phyloP scores from a whole-genome alignment of 257 asterid species.

The Nicotiana noctiflora region DNA sequence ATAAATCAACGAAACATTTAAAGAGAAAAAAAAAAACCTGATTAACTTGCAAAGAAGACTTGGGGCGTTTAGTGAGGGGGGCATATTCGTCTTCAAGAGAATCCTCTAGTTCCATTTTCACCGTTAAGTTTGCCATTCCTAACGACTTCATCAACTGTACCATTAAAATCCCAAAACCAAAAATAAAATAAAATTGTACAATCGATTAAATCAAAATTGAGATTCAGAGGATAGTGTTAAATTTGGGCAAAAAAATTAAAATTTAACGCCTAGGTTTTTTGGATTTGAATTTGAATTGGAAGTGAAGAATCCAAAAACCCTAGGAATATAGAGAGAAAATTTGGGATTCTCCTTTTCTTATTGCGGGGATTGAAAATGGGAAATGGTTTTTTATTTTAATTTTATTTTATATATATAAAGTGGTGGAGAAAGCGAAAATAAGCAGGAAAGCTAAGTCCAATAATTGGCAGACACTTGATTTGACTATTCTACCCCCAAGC shows the following conservation, averaged over 20 bases:
- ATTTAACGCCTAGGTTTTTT: neutral
- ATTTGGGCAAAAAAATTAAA: neutral
- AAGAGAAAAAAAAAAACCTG: constrained; percentile 30
- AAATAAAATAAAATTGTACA: neutral
- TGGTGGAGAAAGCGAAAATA: neutral
- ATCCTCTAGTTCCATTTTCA: constrained; percentile 32
- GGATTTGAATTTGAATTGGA: neutral
- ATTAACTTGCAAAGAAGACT: constrained; percentile 19
- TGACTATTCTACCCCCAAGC: neutral
- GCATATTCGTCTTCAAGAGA: constrained; percentile 38
- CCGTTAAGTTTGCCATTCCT: constrained; percentile 14
- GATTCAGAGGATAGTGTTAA: neutral
- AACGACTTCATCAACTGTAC: constrained; percentile 36
- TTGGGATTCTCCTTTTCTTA: neutral
- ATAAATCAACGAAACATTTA: neutral
- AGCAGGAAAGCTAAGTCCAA: neutral
- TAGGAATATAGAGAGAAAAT: neutral
- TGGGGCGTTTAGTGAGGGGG: constrained; percentile 47
- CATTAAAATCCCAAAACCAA: constrained; percentile 16
- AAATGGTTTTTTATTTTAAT: too few relatives aligned
- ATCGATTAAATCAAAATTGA: neutral
- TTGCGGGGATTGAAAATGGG: neutral
- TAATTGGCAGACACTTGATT: neutral
- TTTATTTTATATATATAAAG: too few relatives aligned
- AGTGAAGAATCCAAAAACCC: constrained; percentile 4